A percentile compares a stretch with the other conserved stretches of the same genome.
Conservation (phyloP, 176 grass and related monocot genomes). For the Hsuehochloa calcarea region DNA sequence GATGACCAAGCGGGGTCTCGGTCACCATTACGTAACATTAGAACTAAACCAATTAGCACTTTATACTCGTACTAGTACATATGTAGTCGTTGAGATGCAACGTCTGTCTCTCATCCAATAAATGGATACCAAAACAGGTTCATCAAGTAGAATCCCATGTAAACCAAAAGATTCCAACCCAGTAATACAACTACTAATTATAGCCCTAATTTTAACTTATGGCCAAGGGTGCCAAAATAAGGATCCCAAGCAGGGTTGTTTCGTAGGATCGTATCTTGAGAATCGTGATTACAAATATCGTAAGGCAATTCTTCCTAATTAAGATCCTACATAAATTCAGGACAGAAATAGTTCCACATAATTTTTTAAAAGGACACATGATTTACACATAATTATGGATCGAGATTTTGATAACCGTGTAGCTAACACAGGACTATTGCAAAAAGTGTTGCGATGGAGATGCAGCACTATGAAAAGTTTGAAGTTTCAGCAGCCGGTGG, state of each 20-base stretch:
- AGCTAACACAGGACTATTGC: not conserved
- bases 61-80: not conserved
- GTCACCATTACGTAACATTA: not conserved
- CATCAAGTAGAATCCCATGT: not conserved
- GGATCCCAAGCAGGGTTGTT: not conserved
- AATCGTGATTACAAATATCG: not conserved
- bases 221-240: not conserved
- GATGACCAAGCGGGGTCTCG: too few relatives aligned
- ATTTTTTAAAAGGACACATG: not conserved
- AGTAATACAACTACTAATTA: not conserved
- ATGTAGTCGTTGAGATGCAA: conserved; percentile 18
- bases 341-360: not conserved
- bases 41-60: not conserved
- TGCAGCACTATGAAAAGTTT: not conserved
- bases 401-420: not conserved
- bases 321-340: not conserved
- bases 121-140: not conserved
- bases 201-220: not conserved
- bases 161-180: not conserved
- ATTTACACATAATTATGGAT: not conserved
- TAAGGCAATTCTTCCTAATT: not conserved
- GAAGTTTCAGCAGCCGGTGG: not conserved
- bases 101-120: conserved; percentile 7
- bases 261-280: not conserved
- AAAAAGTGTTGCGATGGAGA: not conserved